Percentiles rank a stretch among this genome's conserved stretches.
phyloP scores from a whole-genome alignment of 805 yeast species.

The Wickerhamomyces tratensis region DNA sequence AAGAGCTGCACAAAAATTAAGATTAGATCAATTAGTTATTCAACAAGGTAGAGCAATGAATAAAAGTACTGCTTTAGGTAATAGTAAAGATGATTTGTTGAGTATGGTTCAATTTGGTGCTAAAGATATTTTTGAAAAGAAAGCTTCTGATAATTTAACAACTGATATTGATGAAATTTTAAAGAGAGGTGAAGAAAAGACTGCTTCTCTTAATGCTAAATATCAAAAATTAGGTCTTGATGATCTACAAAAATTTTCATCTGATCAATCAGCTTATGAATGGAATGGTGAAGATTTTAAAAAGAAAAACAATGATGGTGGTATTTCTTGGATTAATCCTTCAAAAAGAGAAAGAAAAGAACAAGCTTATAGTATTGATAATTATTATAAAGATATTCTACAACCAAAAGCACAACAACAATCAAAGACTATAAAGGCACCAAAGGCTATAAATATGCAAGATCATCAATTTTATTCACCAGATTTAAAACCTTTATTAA shows the following conservation, averaged over 20 bases:
- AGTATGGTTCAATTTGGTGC: constrained; percentile 99
- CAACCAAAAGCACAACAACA: constrained; percentile 29
- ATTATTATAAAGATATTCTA: constrained; percentile 64
- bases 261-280: constrained; percentile 85
- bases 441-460: constrained; percentile 52
- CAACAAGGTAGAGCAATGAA: constrained; percentile 75
- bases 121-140: constrained; percentile 65
- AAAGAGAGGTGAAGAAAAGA: constrained; percentile 71
- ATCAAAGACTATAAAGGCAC: constrained; percentile 42
- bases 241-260: constrained; percentile 85
- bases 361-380: constrained; percentile 69
- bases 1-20: constrained; percentile 87
- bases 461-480: constrained; percentile 70
- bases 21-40: constrained; percentile 89
- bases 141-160: constrained; percentile 20
- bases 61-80: constrained; percentile 41
- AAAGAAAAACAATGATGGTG: constrained; percentile 28
- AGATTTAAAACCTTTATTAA: constrained; percentile 40
- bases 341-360: constrained; percentile 69
- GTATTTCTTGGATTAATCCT: constrained; percentile 62
- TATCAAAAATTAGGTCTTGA: constrained; percentile 84
- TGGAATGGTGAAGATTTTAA: constrained; percentile 84
- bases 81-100: constrained; percentile 72
- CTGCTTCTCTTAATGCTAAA: constrained; percentile 68
- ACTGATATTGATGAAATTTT: constrained; percentile 82